Evolutionary conservation across 148 eudicot genomes (phyloP), one percentile per base, ranked within the genome.

Genomic region (Chenopodium quinoa): DNA sequence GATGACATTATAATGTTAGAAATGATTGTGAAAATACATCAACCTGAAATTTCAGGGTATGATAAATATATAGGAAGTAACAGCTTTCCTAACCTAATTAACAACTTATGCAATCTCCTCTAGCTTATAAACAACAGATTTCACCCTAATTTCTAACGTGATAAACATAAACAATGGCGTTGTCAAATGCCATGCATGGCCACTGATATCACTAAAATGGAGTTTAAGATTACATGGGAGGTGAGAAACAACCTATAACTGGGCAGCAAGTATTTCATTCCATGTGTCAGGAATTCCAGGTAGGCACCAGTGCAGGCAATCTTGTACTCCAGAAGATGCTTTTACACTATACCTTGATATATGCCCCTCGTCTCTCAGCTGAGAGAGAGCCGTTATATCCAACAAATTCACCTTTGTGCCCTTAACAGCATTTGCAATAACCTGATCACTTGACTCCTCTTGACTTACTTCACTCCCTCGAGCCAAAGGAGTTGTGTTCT

Each of bases 281-380:
- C 93, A 91, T 2, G 87, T 83, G 78, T 91, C 93, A 1, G 93
- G 93, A 83, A 91, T 75, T 29, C 93, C 93, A 6, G 93, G 93
- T 50, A 91, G 68, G 84, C 93, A 91, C 93, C 93, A 91, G 86
- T 91, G 93, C 67, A 91, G 85, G 86, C 93, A 91, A 69, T 91
- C 93, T 62, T 88, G 90, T 13, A 81, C 58, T 23, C 90, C 89
- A 23, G 86, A 82, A 14, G 90, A 81, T 29, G 87, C 86, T 81
- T 83, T 82, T 31, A 84, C 40, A 40, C 91, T 82, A 40, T 86
- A 91, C 20, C 91, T 88, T 19, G 93, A 91, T 81, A 91, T 88
- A 81, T 91, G 93, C 44, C 89, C 91, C 78, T 89, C 93, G 40
- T 91, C 93, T 83, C 93, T 86, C 23, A 91, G 83, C 75, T 88